These are phyloP conservation scores for Phytopythium ostracodes DNA, from an alignment of 352 stramenopile genomes.

Conservation along the genomic window DNA sequence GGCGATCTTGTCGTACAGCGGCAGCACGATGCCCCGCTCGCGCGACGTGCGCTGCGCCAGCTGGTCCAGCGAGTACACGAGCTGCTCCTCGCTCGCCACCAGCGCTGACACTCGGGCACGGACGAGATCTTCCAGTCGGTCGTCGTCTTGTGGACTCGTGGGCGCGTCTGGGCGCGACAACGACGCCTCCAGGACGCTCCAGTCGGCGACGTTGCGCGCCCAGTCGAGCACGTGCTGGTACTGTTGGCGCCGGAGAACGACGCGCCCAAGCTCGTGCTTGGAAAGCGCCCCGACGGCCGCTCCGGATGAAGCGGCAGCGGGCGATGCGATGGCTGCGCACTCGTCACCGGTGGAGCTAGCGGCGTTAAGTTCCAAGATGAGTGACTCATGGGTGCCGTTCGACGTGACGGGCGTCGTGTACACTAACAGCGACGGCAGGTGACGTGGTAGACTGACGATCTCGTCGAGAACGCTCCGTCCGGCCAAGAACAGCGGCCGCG, in stretches of 20 bases:
- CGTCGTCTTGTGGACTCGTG: background rate
- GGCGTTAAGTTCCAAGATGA: too few relatives aligned
- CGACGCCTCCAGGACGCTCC: background rate
- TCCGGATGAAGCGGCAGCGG: background rate
- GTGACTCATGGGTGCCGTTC: background rate
- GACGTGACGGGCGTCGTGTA: background rate
- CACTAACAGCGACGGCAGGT: background rate
- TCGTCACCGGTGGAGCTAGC: background rate
- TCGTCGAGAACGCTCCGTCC: background rate
- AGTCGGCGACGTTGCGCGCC: background rate
- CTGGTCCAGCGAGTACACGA: constrained; percentile 25
- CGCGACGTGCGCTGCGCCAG: constrained; percentile 21
- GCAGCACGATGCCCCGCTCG: constrained; percentile 52
- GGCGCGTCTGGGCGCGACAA: background rate
- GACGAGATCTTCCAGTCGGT: background rate
- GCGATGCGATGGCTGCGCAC: background rate
- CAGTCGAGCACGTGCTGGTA: background rate
- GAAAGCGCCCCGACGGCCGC: background rate
- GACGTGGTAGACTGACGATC: background rate
- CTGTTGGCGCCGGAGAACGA: background rate
- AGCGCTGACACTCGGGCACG: constrained; percentile 18
- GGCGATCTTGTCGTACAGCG: constrained; percentile 61
- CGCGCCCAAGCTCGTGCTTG: background rate
- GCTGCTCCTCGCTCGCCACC: constrained; percentile 23
- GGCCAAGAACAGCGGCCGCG: background rate